phyloP scores from a whole-genome alignment of 2,329 filamentous ascomycete species.

The Tolypocladium album region DNA sequence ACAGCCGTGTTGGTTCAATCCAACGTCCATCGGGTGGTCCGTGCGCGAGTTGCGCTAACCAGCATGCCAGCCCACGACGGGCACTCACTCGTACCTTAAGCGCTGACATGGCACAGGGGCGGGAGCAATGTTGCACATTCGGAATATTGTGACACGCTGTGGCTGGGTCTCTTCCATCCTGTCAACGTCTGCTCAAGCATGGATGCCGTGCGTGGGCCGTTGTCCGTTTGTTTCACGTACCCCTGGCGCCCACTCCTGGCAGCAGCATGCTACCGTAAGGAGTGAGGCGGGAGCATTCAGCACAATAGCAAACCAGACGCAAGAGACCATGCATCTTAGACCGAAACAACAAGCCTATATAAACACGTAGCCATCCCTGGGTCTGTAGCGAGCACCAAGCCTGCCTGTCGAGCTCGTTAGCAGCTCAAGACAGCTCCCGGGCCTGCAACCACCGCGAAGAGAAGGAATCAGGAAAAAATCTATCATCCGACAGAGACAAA shows the following conservation, averaged over 20 bases:
- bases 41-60: background rate
- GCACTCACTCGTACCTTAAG: background rate
- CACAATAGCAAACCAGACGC: background rate
- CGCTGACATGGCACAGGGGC: background rate
- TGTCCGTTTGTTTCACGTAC: background rate
- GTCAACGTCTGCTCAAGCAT: background rate
- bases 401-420: background rate
- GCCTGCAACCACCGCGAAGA: background rate
- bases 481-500: background rate
- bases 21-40: background rate
- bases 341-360: background rate
- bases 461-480: background rate
- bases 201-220: background rate
- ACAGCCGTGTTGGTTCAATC: background rate
- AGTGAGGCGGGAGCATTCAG: background rate
- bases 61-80: too few species aligned
- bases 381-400: background rate
- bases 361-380: background rate
- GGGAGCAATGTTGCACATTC: conserved; percentile 10
- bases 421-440: background rate
- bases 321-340: background rate
- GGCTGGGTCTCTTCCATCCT: background rate
- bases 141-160: background rate
- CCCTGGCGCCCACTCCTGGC: background rate
- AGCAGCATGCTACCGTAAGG: too few species aligned